Conservation (phyloP, 305 asterid genomes). For the Fraxinus floribunda region DNA sequence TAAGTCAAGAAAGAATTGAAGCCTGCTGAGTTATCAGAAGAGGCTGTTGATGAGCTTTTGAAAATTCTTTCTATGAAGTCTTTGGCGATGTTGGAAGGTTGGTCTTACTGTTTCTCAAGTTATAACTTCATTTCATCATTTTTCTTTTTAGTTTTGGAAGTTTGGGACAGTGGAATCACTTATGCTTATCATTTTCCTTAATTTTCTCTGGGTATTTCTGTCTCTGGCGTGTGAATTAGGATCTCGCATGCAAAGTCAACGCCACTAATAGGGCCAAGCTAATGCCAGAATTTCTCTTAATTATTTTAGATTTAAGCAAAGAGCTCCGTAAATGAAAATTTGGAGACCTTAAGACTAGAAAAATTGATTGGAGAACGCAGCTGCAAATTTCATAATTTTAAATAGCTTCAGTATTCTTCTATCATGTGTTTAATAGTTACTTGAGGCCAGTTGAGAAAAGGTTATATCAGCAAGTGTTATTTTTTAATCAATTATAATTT, state of each 20-base stretch:
- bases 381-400: not conserved
- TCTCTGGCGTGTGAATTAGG: not conserved
- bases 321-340: not conserved
- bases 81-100: conserved; percentile 85
- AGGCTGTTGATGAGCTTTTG: conserved; percentile 77
- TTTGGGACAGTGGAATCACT: conserved; percentile 2
- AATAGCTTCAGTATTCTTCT: not conserved
- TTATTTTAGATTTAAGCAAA: not conserved
- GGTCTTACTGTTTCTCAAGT: conserved; percentile 12
- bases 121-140: conserved; percentile 13
- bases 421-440: not conserved
- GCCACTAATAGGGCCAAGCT: not conserved
- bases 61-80: conserved; percentile 78
- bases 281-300: not conserved
- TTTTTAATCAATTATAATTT: not conserved
- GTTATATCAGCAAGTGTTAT: not conserved
- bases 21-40: conserved; percentile 77
- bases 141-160: not conserved
- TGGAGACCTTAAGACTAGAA: not conserved
- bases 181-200: not conserved
- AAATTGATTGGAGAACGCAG: not conserved
- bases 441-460: not conserved
- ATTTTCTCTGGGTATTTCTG: not conserved
- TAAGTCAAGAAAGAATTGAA: conserved; percentile 80
- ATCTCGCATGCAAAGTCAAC: not conserved